Conservation (phyloP, 1,139 yeast genomes). For the Diutina siamensis region DNA sequence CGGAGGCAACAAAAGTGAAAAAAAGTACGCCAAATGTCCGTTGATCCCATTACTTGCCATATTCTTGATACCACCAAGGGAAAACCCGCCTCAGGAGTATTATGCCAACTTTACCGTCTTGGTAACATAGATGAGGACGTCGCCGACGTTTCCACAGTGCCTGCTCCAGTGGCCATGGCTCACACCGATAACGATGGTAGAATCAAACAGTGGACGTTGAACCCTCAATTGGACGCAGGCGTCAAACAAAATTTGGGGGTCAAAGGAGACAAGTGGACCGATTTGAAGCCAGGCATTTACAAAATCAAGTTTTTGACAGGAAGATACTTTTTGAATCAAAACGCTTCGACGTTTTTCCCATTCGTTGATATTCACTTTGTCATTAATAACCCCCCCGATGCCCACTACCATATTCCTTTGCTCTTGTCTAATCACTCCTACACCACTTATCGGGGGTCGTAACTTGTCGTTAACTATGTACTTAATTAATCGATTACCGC, state of each 20-base stretch:
- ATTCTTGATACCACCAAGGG: slow-evolving; percentile 79
- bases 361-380: slow-evolving; percentile 68
- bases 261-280: slow-evolving; percentile 25
- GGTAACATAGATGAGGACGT: slow-evolving; percentile 17
- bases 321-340: slow-evolving; percentile 38
- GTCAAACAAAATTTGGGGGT: slow-evolving; percentile 22
- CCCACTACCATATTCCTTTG: slow-evolving; percentile 81
- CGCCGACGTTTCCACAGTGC: slow-evolving; percentile 16
- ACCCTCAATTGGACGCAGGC: slow-evolving; percentile 22
- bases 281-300: slow-evolving; percentile 48
- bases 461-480: slow-evolving; percentile 1
- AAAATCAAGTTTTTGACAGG: slow-evolving; percentile 68
- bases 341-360: slow-evolving; percentile 58
- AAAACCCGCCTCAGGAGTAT: slow-evolving; percentile 60
- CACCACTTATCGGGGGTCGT: slow-evolving; percentile 81
- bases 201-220: slow-evolving; percentile 50
- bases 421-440: slow-evolving; percentile 74
- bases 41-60: slow-evolving; percentile 71
- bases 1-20: background rate
- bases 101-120: slow-evolving; percentile 30
- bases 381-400: slow-evolving; percentile 53
- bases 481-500: background rate
- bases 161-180: slow-evolving; percentile 45
- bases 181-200: slow-evolving; percentile 73
- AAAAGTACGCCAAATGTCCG: background rate